phyloP scores from a whole-genome alignment of 179 eudicot genomes.

The Pouteria campechiana region DNA sequence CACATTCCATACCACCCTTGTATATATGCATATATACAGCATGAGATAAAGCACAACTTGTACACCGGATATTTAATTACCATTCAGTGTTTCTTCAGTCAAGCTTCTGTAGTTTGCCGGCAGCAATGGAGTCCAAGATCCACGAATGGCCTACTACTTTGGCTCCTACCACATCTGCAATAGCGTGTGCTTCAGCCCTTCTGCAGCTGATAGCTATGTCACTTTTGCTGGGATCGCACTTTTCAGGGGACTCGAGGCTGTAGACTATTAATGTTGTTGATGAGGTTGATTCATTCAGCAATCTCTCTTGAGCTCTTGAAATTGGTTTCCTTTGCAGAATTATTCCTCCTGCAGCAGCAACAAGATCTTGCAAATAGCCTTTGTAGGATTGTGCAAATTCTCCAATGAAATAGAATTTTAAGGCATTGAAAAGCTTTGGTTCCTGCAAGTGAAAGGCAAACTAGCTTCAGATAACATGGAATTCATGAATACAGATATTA shows the following conservation, averaged over 20 bases:
- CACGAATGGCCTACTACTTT: conserved; percentile 58
- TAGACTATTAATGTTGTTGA: conserved; percentile 44
- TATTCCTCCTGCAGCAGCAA: conserved; percentile 72
- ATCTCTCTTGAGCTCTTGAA: conserved; percentile 13
- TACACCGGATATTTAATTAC: neutral
- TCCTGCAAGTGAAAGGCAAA: conserved; percentile 46
- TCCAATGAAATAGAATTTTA: conserved; percentile 53
- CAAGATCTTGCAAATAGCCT: conserved; percentile 70
- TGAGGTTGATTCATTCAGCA: conserved; percentile 3
- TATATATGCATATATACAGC: too few relatives aligned
- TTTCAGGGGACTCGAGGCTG: conserved; percentile 54
- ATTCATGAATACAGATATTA: too few relatives aligned
- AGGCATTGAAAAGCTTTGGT: conserved; percentile 69
- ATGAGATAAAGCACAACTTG: too few relatives aligned
- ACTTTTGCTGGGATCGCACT: conserved; percentile 25
- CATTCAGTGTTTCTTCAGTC: too few relatives aligned
- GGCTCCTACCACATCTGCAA: conserved; percentile 51
- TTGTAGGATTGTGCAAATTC: conserved; percentile 61
- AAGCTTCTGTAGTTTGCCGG: conserved; percentile 40
- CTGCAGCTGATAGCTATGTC: conserved; percentile 25
- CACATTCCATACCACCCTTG: too few relatives aligned
- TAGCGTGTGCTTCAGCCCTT: conserved; percentile 52
- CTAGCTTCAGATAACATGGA: too few relatives aligned
- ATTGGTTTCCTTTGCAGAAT: conserved; percentile 77
- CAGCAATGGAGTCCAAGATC: conserved; percentile 78